Evolutionary conservation across 225 moss, liverwort and hornwort genomes (phyloP).

Genomic region (Marchantia paleacea): DNA sequence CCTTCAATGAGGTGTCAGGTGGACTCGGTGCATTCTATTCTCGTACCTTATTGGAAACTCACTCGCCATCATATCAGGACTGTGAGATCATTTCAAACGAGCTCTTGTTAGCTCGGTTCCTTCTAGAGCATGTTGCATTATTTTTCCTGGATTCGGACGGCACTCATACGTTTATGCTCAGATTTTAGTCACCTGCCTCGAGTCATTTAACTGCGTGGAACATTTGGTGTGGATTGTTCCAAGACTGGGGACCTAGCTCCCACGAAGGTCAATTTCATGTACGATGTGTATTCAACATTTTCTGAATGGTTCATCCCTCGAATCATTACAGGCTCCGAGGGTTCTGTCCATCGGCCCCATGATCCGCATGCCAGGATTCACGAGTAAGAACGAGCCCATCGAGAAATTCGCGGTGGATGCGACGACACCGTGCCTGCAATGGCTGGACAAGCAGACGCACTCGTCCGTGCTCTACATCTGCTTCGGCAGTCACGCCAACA

Average conservation of each 20-base stretch:
- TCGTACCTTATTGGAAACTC: no score
- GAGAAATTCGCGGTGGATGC: not conserved
- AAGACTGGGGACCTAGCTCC: no score
- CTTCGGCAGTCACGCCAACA: conserved; percentile 46
- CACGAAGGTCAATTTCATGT: not conserved
- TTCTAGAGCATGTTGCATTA: not conserved
- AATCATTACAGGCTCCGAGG: conserved; percentile 5
- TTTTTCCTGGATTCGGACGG: not conserved
- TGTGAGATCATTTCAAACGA: no score
- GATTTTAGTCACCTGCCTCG: not conserved
- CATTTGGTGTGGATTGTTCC: no score
- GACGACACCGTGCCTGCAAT: conserved; percentile 31
- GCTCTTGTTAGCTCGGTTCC: no score
- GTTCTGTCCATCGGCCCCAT: conserved; percentile 34
- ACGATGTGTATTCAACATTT: not conserved
- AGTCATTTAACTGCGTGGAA: not conserved
- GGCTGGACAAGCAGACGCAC: conserved; percentile 35
- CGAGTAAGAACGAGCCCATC: conserved; percentile 10
- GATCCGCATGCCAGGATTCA: conserved; percentile 29
- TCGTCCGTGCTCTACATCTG: conserved; percentile 49
- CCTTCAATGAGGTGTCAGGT: no score
- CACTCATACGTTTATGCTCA: not conserved
- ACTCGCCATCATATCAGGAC: no score
- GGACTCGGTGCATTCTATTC: no score
- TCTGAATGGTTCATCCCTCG: not conserved